A percentile compares a stretch with the other conserved stretches of the same genome.
Evolutionary conservation across 2,329 filamentous ascomycete species (phyloP).

Genomic region (Fusarium gaditjirri): DNA sequence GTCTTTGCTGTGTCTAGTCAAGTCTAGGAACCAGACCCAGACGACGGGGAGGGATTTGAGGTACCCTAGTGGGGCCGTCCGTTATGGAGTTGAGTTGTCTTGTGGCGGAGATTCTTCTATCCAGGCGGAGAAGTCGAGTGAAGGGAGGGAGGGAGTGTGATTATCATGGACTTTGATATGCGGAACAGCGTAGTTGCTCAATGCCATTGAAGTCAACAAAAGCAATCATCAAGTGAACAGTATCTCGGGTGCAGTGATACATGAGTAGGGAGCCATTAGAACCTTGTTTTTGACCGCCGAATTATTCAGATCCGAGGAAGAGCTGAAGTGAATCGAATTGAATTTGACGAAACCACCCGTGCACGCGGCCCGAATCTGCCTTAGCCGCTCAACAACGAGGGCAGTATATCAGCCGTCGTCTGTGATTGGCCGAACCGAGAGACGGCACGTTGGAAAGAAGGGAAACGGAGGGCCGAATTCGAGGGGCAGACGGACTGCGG

Average conservation of each 20-base stretch:
- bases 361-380: slow-evolving; percentile 40
- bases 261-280: neutral
- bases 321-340: slow-evolving; percentile 10
- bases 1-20: slow-evolving; percentile 24
- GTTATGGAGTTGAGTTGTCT: slow-evolving; percentile 34
- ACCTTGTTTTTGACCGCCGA: neutral
- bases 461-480: slow-evolving; percentile 32
- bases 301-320: neutral
- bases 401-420: neutral
- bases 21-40: slow-evolving; percentile 32
- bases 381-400: slow-evolving; percentile 31
- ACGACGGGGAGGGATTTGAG: slow-evolving; percentile 8
- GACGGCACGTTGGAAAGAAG: slow-evolving; percentile 8
- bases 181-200: neutral
- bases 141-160: slow-evolving; percentile 39
- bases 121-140: slow-evolving; percentile 1
- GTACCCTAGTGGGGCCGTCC: slow-evolving; percentile 36
- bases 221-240: neutral
- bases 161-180: slow-evolving; percentile 33
- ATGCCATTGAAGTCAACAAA: neutral
- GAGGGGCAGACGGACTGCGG: slow-evolving; percentile 9
- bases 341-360: slow-evolving; percentile 30
- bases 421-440: slow-evolving; percentile 26
- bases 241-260: neutral
- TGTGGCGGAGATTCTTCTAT: slow-evolving; percentile 26